Base-by-base conservation (phyloP, 2,329 filamentous ascomycete species). In the Madurella fahalii region DNA sequence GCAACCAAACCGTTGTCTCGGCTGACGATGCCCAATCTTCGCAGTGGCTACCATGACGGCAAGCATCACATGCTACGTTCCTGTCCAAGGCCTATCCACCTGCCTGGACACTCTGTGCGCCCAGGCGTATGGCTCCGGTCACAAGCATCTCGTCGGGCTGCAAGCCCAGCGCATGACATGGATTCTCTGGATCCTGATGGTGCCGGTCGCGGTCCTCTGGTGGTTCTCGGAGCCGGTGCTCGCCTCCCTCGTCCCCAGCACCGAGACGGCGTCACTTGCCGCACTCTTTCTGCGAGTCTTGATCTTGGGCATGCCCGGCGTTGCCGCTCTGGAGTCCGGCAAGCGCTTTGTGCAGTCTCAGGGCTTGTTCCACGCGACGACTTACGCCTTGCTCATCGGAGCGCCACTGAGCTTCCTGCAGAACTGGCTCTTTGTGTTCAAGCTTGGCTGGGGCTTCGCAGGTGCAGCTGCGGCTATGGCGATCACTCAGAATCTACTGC, bases 61-160 rank as follows among this genome's bases (percentile, higher is more conserved):
- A 37, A 89, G 85, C 60, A 92, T 93, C 62, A 88, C 82, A 15
- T 89, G 87, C 53, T 86, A 88, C 64, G 87, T 86, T 0, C 83
- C 89, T 15, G 89, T 89, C 67, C 87, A 91, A 66, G 88, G 91
- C 15, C 78, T 97, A 12, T 86, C 91, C 1, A 97, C 93, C 3
- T 90, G 87, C 60, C 77, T 97, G 40, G 93, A 97, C 71, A 97
- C 93, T 0, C 83, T 97, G 2, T 96, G 92, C 69, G 84, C 93
- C 0, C 93, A 97, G 71, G 93, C 93, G 0, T 97, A 94, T 67
- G 93, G 93, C 4, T 94, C 89, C 1, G 93, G 93, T 0, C 88
- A 87, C 68, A 94, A 88, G 67, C 88, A 91, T 63, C 81, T 97
- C 8, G 93, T 97, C 9, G 93, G 89, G 2, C 71, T 94, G 50